Conservation (phyloP, 148 eudicot genomes). For the Camellia granthamiana region DNA sequence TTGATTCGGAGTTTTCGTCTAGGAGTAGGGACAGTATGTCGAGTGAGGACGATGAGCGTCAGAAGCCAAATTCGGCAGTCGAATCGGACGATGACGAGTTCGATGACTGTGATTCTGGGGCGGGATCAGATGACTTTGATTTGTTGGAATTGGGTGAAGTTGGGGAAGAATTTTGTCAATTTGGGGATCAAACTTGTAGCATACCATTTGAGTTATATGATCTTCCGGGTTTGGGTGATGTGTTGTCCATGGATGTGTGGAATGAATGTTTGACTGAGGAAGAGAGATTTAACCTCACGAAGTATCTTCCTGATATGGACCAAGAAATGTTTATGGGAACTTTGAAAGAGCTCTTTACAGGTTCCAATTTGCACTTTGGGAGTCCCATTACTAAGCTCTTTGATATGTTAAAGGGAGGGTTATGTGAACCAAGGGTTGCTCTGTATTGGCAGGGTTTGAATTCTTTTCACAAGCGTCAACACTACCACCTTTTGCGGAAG, state of each 20-base stretch:
- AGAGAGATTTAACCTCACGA: constrained; percentile 65
- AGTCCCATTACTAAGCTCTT: constrained; percentile 64
- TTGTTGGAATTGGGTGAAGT: constrained; percentile 83
- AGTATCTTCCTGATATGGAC: constrained; percentile 94
- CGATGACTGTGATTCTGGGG: constrained; percentile 97
- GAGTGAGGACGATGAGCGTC: constrained; percentile 63
- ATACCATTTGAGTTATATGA: constrained; percentile 83
- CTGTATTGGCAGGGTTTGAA: constrained; percentile 76
- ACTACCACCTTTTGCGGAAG: constrained; percentile 67
- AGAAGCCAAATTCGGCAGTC: constrained; percentile 26
- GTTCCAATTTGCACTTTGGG: constrained; percentile 77
- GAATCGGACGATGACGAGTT: constrained; percentile 56
- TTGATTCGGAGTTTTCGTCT: constrained; percentile 59
- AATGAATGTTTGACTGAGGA: constrained; percentile 86
- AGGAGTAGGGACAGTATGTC: constrained; percentile 77
- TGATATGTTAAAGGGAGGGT: constrained; percentile 87
- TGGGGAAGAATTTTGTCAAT: constrained; percentile 88
- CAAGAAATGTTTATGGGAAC: constrained; percentile 72
- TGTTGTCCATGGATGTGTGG: constrained; percentile 91
- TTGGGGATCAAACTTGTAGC: constrained; percentile 84
- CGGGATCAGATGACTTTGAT: constrained; percentile 95
- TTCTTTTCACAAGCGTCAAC: constrained; percentile 72
- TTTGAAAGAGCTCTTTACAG: constrained; percentile 81
- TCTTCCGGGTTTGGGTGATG: constrained; percentile 61
- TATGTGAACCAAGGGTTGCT: constrained; percentile 92